These are phyloP conservation scores for Penicillium lividum DNA, from an alignment of 495 filamentous ascomycete species.

Conservation along the genomic window DNA sequence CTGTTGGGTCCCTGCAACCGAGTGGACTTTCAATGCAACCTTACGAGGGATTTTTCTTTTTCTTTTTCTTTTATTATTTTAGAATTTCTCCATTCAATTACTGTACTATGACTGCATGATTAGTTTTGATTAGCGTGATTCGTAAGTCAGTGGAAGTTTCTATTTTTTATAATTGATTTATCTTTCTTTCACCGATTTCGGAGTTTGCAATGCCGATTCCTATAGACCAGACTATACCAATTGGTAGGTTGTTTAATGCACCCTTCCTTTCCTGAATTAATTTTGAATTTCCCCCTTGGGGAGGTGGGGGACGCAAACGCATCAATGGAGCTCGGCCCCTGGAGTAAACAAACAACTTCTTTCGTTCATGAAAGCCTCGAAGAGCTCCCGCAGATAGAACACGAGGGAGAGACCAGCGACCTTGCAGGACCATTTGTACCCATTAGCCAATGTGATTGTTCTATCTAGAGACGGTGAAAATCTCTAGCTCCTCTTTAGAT, in stretches of 20 bases:
- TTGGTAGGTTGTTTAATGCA: constrained; percentile 8
- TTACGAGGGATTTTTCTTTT: constrained; percentile 21
- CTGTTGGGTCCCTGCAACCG: constrained; percentile 25
- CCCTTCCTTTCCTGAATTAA: constrained; percentile 9
- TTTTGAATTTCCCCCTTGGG: constrained; percentile 24
- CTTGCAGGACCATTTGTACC: constrained; percentile 18
- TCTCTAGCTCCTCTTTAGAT: constrained; percentile 2
- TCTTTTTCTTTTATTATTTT: constrained; percentile 1
- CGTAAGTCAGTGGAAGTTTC: not conserved
- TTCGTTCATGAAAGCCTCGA: not conserved
- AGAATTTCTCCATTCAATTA: not conserved
- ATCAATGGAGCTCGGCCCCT: constrained; percentile 26
- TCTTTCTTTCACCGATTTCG: not conserved
- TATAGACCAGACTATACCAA: not conserved
- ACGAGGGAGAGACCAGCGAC: constrained; percentile 23
- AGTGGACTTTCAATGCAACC: constrained; percentile 29
- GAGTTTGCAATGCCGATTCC: not conserved
- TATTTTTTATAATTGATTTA: not conserved
- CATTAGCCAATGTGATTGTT: constrained; percentile 3
- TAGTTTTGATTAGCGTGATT: not conserved
- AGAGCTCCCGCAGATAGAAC: constrained; percentile 11
- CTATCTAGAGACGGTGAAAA: constrained; percentile 7
- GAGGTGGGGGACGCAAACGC: constrained; percentile 28
- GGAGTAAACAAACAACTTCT: constrained; percentile 13
- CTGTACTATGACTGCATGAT: not conserved